phyloP scores from a whole-genome alignment of 768 basidiomycete genomes.

The Albatrellus ellisii region DNA sequence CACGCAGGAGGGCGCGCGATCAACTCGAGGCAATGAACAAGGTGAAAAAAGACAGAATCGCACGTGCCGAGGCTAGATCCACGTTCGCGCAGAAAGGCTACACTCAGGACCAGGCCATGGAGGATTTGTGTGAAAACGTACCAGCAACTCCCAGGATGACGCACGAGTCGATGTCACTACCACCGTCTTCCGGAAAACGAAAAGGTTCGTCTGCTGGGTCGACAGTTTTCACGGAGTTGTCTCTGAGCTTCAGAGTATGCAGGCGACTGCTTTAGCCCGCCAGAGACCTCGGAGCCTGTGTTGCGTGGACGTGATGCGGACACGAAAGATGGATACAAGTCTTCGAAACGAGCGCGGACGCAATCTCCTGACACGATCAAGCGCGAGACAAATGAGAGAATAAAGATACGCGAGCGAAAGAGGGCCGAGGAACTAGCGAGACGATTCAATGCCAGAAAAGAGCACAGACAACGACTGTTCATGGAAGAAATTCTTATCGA shows the following conservation, averaged over 20 bases:
- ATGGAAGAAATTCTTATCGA: conserved; percentile 25
- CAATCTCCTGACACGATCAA: conserved; percentile 28
- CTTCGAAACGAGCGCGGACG: conserved; percentile 38
- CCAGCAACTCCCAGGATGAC: neutral
- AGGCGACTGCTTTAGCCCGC: neutral
- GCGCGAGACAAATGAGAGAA: conserved; percentile 26
- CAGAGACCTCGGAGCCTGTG: neutral
- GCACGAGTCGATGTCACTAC: neutral
- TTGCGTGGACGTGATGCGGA: neutral
- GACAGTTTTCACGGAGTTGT: neutral
- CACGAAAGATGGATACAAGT: neutral
- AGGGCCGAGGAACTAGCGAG: conserved; percentile 25
- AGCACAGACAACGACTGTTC: conserved; percentile 13
- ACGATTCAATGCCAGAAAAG: conserved; percentile 18
- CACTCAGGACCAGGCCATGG: neutral
- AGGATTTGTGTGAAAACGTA: neutral
- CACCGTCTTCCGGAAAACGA: conserved; percentile 5
- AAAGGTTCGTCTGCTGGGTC: neutral
- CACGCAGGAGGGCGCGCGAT: neutral
- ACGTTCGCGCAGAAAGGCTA: neutral
- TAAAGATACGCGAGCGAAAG: conserved; percentile 27
- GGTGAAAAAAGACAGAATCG: neutral
- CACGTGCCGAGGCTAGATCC: neutral
- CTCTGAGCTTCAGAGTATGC: neutral
- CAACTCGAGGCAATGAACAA: neutral